These are phyloP conservation scores for Halophytophthora polymorphica DNA, from an alignment of 352 stramenopile genomes.

Conservation along the genomic window DNA sequence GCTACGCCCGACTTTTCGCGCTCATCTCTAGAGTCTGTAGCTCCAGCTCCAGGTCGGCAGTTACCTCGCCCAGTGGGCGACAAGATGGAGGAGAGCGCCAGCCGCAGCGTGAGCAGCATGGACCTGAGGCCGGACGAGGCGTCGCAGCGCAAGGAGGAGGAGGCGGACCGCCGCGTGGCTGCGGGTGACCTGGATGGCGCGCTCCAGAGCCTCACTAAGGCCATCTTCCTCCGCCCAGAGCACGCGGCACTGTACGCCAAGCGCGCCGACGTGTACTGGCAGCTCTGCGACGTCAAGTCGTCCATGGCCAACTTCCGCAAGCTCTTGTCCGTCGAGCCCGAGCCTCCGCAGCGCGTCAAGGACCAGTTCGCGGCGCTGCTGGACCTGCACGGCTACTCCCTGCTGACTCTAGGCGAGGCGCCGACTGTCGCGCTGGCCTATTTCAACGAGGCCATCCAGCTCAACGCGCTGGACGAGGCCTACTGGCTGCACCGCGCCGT, in stretches of 20 bases:
- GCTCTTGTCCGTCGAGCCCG: constrained; percentile 52
- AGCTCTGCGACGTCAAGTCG: constrained; percentile 76
- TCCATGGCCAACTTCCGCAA: constrained; percentile 80
- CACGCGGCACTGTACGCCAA: constrained; percentile 54
- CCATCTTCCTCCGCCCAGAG: constrained; percentile 68
- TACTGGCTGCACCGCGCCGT: constrained; percentile 79
- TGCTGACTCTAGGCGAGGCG: constrained; percentile 54
- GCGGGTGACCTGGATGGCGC: constrained; percentile 40
- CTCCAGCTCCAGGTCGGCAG: too few species aligned
- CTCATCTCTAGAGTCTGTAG: neutral
- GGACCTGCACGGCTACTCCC: constrained; percentile 65
- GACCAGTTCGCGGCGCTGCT: constrained; percentile 73
- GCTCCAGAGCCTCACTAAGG: constrained; percentile 63
- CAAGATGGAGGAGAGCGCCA: constrained; percentile 3
- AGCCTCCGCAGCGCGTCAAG: constrained; percentile 65
- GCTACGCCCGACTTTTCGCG: neutral
- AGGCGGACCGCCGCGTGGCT: constrained; percentile 37
- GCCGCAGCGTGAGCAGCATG: constrained; percentile 11
- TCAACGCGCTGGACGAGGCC: constrained; percentile 66
- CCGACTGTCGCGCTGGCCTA: constrained; percentile 61
- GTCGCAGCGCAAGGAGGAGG: constrained; percentile 38
- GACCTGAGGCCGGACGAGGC: constrained; percentile 53
- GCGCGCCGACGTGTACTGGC: constrained; percentile 64
- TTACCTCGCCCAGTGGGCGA: too few species aligned
- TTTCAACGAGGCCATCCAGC: constrained; percentile 68